Conservation (phyloP, 2,329 filamentous ascomycete species). For the Chaetomium olivaceum region DNA sequence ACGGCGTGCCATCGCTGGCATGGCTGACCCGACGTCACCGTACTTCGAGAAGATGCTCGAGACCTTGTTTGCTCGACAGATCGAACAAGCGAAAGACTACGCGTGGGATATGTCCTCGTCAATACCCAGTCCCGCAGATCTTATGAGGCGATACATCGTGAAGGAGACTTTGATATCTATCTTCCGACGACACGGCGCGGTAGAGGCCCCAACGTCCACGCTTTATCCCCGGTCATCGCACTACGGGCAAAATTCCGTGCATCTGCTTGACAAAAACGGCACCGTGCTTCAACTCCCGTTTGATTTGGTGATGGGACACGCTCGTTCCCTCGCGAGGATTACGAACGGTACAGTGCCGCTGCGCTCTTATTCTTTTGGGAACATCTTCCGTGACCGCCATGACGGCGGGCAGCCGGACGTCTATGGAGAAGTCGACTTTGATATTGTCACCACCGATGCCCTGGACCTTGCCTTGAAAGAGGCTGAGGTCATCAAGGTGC, state of each 20-base stretch:
- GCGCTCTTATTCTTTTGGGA: constrained; percentile 83
- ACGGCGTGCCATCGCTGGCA: constrained; percentile 74
- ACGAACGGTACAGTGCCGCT: constrained; percentile 61
- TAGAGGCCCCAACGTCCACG: constrained; percentile 72
- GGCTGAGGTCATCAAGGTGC: constrained; percentile 88
- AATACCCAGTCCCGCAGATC: constrained; percentile 56
- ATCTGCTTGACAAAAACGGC: constrained; percentile 78
- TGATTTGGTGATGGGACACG: constrained; percentile 86
- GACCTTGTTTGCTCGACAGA: constrained; percentile 75
- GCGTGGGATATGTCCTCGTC: constrained; percentile 70
- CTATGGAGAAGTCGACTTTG: constrained; percentile 91
- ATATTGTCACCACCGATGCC: constrained; percentile 83
- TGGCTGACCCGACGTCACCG: constrained; percentile 80
- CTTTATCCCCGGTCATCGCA: constrained; percentile 81
- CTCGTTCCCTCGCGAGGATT: constrained; percentile 76
- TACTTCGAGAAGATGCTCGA: constrained; percentile 88
- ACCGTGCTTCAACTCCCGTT: constrained; percentile 93
- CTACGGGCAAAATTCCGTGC: constrained; percentile 73
- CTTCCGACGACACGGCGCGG: constrained; percentile 85
- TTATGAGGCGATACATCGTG: constrained; percentile 71
- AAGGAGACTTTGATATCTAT: constrained; percentile 74
- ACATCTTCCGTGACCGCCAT: constrained; percentile 77
- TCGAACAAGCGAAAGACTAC: constrained; percentile 78
- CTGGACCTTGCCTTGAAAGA: constrained; percentile 86
- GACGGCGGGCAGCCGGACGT: constrained; percentile 79